Base-by-base conservation (phyloP, 1,139 yeast genomes). In the Debaryomyces sp. region DNA sequence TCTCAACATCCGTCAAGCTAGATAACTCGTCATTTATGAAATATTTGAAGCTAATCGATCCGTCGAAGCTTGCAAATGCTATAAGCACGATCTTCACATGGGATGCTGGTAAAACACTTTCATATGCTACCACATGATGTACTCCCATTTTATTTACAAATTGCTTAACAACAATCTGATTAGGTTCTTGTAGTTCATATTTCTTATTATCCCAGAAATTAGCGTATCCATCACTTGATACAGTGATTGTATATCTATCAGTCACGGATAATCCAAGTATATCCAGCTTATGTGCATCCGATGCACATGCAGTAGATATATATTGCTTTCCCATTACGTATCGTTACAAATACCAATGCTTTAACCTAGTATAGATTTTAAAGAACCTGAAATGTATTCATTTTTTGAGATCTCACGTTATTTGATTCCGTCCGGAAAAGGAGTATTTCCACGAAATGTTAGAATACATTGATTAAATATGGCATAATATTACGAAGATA, bases 211-310 rank as follows among this genome's bases (percentile, higher is more conserved):
- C 81, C 97, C 97, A 94, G 44, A 89, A 73, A 51, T 82, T 82
- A 51, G 91, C 76, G 50, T 68, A 70, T 2, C 98, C 97, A 64
- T 94, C 98, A 17, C 96, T 89, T 6, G 96, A 84, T n/a, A 85
- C 87, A 0, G 97, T 83, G n/a, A 90, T 72, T 0, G 97, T 89
- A 66, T 75, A 87, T 33, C 80, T 79, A 48, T 76, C 77, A 32
- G 87, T 75, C 8, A 88, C 70, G 1, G 79, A 81, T 6, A 91
- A 81, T 7, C 84, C 85, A 58, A 80, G 81, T 10, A 94, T 82
- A 60, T 94, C 98, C 62, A 90, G 84, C 17, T 71, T 66, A 57
- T 91, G 97, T 4, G 94, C 96, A 50, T 76, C 71, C 1, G 88
- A 83, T 8, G 82, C 84, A 42, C 78, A 78, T 5, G 80, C 81